phyloP scores from a whole-genome alignment of 1,284 basidiomycete species.

The Flammula alnicola region DNA sequence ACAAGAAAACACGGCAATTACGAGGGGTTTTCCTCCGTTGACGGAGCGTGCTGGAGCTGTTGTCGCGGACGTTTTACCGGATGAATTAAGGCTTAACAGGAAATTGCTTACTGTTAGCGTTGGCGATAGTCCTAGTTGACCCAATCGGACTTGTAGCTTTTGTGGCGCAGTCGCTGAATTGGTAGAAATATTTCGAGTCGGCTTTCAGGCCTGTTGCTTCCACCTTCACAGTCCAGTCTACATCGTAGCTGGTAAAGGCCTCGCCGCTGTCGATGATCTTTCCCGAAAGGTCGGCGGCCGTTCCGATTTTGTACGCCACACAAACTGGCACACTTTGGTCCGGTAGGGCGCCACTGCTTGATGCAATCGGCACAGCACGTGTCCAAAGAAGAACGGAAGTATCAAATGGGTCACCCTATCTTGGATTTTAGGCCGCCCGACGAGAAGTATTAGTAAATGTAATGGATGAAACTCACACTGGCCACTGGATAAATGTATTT shows the following conservation, averaged over 20 bases:
- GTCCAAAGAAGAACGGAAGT: slow-evolving; percentile 70
- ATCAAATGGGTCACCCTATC: slow-evolving; percentile 67
- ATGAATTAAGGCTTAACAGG: neutral
- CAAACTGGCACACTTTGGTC: slow-evolving; percentile 64
- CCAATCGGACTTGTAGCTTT: slow-evolving; percentile 52
- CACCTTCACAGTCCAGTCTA: slow-evolving; percentile 70
- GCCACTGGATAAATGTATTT: slow-evolving; percentile 36
- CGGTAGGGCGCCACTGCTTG: slow-evolving; percentile 38
- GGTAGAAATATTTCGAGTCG: slow-evolving; percentile 64
- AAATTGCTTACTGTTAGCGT: slow-evolving; percentile 44
- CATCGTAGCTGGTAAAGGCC: slow-evolving; percentile 65
- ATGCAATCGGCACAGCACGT: slow-evolving; percentile 48
- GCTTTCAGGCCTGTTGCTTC: slow-evolving; percentile 57
- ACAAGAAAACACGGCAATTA: slow-evolving; percentile 64
- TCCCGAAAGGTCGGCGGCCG: slow-evolving; percentile 42
- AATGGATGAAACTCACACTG: slow-evolving; percentile 30
- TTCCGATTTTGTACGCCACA: slow-evolving; percentile 54
- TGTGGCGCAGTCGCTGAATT: slow-evolving; percentile 63
- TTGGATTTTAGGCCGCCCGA: slow-evolving; percentile 8
- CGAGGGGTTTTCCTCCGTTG: slow-evolving; percentile 59
- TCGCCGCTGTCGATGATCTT: slow-evolving; percentile 49
- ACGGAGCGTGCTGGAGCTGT: slow-evolving; percentile 53
- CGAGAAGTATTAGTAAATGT: neutral
- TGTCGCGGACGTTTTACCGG: no score
- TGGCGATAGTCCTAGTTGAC: slow-evolving; percentile 52